Evolutionary conservation across 306 rosid genomes (phyloP).

Genomic region (Begonia fuchsioides): DNA sequence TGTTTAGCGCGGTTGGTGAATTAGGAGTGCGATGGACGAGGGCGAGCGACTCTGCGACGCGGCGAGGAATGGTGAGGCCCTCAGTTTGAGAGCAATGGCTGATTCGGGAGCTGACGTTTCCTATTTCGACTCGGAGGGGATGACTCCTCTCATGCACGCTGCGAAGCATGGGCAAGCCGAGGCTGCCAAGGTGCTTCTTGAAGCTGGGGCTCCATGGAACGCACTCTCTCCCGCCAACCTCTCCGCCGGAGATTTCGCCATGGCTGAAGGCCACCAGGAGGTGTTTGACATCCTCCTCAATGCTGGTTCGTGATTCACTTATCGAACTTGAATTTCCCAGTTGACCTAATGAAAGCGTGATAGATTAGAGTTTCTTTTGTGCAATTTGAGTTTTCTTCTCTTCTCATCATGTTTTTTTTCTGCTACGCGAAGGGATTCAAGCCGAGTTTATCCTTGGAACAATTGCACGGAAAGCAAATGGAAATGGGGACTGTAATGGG

Average conservation of each 20-base stretch:
- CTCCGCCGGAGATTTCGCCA: conserved; percentile 68
- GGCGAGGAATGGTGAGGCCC: conserved; percentile 43
- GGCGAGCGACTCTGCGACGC: conserved; percentile 50
- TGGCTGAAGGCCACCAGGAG: conserved; percentile 55
- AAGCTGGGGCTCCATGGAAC: conserved; percentile 85
- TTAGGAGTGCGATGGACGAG: conserved; percentile 32
- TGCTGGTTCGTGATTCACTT: conserved; percentile 32
- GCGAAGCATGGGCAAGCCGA: conserved; percentile 65
- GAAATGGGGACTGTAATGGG: conserved; percentile 16
- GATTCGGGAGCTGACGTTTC: conserved; percentile 55
- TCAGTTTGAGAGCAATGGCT: conserved; percentile 28
- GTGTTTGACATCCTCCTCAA: conserved; percentile 51
- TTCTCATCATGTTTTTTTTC: too few species aligned
- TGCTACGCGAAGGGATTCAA: conserved; percentile 40
- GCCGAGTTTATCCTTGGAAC: conserved; percentile 74
- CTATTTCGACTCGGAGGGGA: conserved; percentile 49
- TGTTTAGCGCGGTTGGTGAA: too few species aligned
- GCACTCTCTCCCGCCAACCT: conserved; percentile 72
- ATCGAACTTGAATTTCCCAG: too few species aligned
- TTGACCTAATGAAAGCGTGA: too few species aligned
- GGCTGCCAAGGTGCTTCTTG: conserved; percentile 36
- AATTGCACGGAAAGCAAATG: conserved; percentile 48
- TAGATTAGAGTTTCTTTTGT: too few species aligned
- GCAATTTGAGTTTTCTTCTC: too few species aligned
- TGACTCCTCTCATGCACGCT: conserved; percentile 81